Percentiles rank a stretch among this genome's conserved stretches.
Evolutionary conservation across 2,329 filamentous ascomycete genomes (phyloP).

Genomic region (Ampelomyces quisqualis): DNA sequence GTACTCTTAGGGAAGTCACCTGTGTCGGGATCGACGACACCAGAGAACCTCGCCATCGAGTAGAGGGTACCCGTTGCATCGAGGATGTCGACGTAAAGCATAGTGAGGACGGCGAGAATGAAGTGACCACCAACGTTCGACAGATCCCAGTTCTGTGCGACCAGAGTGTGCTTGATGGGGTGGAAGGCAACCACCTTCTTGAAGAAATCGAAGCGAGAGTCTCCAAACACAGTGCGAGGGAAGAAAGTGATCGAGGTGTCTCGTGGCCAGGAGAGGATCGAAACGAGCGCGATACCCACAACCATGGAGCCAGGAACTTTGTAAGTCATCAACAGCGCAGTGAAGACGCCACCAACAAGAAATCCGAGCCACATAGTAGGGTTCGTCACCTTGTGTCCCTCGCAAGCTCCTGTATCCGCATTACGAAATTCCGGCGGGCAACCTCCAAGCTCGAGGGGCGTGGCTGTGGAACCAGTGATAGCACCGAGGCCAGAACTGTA

Average conservation of each 20-base stretch:
- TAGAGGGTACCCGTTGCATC: conserved; percentile 81
- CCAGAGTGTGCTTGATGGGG: conserved; percentile 67
- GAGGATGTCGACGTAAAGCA: conserved; percentile 86
- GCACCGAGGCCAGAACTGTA: conserved; percentile 81
- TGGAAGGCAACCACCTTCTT: conserved; percentile 83
- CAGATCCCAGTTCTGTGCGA: conserved; percentile 73
- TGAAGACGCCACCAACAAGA: conserved; percentile 80
- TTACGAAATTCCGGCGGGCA: conserved; percentile 58
- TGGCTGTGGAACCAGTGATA: conserved; percentile 65
- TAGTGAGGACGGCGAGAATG: conserved; percentile 79
- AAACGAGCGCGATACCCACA: conserved; percentile 76
- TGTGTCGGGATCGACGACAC: conserved; percentile 76
- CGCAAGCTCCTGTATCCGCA: conserved; percentile 56
- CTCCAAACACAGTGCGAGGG: conserved; percentile 67
- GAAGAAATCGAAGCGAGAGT: conserved; percentile 79
- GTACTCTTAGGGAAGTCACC: conserved; percentile 88
- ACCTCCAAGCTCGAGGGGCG: conserved; percentile 74
- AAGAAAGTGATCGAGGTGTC: conserved; percentile 76
- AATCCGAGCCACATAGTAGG: conserved; percentile 86
- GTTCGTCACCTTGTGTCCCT: conserved; percentile 72
- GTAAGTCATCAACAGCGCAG: conserved; percentile 78
- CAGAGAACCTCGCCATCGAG: conserved; percentile 83
- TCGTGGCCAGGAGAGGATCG: conserved; percentile 85
- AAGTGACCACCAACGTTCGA: conserved; percentile 71
- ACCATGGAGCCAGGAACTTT: conserved; percentile 85